Evolutionary conservation across 1,284 basidiomycete genomes (phyloP), one percentile per base, ranked within the genome.

Genomic region (Dichomitus squalens): DNA sequence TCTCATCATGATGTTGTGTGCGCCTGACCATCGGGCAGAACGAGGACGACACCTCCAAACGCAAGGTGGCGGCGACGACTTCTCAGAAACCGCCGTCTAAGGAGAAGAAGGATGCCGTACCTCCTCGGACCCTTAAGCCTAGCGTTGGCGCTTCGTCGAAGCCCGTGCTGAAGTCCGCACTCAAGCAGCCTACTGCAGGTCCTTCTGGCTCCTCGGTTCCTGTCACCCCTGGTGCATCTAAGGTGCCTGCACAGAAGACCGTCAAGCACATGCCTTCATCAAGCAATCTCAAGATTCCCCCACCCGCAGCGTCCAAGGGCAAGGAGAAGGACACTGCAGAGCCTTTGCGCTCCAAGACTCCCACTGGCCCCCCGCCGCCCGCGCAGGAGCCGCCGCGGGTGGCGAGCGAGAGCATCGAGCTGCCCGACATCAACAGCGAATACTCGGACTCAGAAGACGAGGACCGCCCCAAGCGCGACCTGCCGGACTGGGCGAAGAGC

Each of bases 401-500:
- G 53, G 72, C 84, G 12, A 90, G 86, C 65, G 94, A 96, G 75
- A 87, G 83, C 63, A 95, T 95, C 64, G 93, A 94, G 66, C 78
- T 98, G 34, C 95, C 95, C 0, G 95, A 97, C 55, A 94, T 96
- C 67, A 90, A 93, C 64, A 95, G 92, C 73, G 95, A 97, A 67
- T 97, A 97, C 73, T 96, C 94, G 3, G 92, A 97, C 73, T 96
- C 94, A 4, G 95, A 95, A 49, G 93, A 96, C 67, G 93, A 95
- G 69, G 84, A 86, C 66, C 85, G 89, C 21, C 79, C 80, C 47
- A 79, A 82, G 57, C 87, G 86, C 66, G 84, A 90, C 70, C 87
- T 82, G 61, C 95, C 87, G 4, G 80, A 82, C 18, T 98, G 96
- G 95, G 92, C 95, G 5, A 93, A 96, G 70, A 93, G 92, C 25